A percentile compares a stretch with the other conserved stretches of the same genome.
Conservation (phyloP, 805 yeast genomes). For the Tetrapisispora phaffii region DNA sequence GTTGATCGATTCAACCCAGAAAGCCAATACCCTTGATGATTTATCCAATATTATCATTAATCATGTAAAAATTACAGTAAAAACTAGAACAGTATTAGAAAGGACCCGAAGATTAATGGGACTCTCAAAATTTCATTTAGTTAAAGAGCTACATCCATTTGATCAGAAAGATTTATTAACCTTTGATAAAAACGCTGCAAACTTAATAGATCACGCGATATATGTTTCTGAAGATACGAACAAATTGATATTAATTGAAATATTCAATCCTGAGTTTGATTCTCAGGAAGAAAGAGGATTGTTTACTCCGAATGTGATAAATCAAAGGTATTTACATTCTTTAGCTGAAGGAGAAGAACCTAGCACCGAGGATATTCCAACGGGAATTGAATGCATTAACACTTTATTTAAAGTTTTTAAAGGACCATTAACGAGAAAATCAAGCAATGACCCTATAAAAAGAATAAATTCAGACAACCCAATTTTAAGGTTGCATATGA, state of each 20-base stretch:
- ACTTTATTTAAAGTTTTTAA: slow-evolving; percentile 54
- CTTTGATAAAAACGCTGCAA: slow-evolving; percentile 24
- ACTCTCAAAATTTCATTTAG: slow-evolving; percentile 27
- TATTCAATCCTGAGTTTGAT: slow-evolving; percentile 43
- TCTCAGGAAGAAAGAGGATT: slow-evolving; percentile 35
- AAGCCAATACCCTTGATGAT: slow-evolving; percentile 8
- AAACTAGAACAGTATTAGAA: slow-evolving; percentile 22
- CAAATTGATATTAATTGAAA: slow-evolving; percentile 42
- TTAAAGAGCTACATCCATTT: slow-evolving; percentile 24
- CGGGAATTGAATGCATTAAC: slow-evolving; percentile 46
- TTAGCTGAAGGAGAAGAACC: slow-evolving; percentile 20
- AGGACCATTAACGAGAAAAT: slow-evolving; percentile 48
- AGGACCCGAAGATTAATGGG: slow-evolving; percentile 23
- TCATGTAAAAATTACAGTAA: slow-evolving; percentile 31
- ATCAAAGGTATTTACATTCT: slow-evolving; percentile 38
- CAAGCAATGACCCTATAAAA: slow-evolving; percentile 37
- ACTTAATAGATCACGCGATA: slow-evolving; percentile 37
- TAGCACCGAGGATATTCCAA: slow-evolving; percentile 33
- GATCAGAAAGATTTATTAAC: slow-evolving; percentile 25
- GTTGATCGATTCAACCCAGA: slow-evolving; percentile 6
- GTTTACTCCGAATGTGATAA: slow-evolving; percentile 42
- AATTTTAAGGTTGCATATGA: slow-evolving; percentile 46
- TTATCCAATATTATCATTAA: slow-evolving; percentile 18
- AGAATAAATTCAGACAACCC: slow-evolving; percentile 46
- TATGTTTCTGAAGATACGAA: slow-evolving; percentile 39